Conservation (phyloP, 2,329 filamentous ascomycete genomes). For the Monilinia vaccinii-corymbosi region DNA sequence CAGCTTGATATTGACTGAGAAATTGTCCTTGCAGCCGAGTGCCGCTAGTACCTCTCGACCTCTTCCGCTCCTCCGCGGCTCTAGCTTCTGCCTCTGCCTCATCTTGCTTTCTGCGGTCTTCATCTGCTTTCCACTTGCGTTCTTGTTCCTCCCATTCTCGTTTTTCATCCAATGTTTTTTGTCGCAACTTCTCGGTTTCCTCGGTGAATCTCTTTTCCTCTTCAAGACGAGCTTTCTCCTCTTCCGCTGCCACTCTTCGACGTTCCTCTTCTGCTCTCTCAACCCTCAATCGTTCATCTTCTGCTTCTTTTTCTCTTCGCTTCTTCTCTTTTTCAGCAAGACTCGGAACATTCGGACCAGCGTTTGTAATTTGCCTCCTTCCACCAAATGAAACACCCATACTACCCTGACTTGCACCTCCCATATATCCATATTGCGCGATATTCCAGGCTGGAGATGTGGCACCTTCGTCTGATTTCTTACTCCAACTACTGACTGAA, state of each 20-base stretch:
- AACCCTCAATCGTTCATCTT: slow-evolving; percentile 48
- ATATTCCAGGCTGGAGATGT: slow-evolving; percentile 97
- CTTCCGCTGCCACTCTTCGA: slow-evolving; percentile 41
- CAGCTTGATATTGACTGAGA: slow-evolving; percentile 76
- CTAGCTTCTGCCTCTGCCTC: slow-evolving; percentile 64
- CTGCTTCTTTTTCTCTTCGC: slow-evolving; percentile 46
- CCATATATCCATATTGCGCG: slow-evolving; percentile 96
- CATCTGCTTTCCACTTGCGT: slow-evolving; percentile 65
- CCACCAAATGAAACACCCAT: slow-evolving; percentile 89
- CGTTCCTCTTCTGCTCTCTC: slow-evolving; percentile 45
- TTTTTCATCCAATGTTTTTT: slow-evolving; percentile 57
- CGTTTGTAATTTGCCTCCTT: slow-evolving; percentile 82
- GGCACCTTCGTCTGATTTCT: slow-evolving; percentile 65
- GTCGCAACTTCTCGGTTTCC: slow-evolving; percentile 49
- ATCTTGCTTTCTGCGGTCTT: slow-evolving; percentile 61
- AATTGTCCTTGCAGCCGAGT: slow-evolving; percentile 71
- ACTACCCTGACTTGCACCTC: slow-evolving; percentile 91
- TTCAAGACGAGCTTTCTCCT: slow-evolving; percentile 49
- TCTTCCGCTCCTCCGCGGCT: slow-evolving; percentile 55
- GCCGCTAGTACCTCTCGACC: slow-evolving; percentile 52
- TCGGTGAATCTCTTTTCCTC: slow-evolving; percentile 61
- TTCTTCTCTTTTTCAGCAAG: slow-evolving; percentile 74
- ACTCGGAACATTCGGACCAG: slow-evolving; percentile 69
- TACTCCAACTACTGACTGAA: slow-evolving; percentile 81
- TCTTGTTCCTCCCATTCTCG: slow-evolving; percentile 72